A percentile compares a stretch with the other conserved stretches of the same genome.
These are phyloP conservation scores for Graphiopsis chlorocephala DNA, from an alignment of 2,329 filamentous ascomycete genomes.

Conservation along the genomic window DNA sequence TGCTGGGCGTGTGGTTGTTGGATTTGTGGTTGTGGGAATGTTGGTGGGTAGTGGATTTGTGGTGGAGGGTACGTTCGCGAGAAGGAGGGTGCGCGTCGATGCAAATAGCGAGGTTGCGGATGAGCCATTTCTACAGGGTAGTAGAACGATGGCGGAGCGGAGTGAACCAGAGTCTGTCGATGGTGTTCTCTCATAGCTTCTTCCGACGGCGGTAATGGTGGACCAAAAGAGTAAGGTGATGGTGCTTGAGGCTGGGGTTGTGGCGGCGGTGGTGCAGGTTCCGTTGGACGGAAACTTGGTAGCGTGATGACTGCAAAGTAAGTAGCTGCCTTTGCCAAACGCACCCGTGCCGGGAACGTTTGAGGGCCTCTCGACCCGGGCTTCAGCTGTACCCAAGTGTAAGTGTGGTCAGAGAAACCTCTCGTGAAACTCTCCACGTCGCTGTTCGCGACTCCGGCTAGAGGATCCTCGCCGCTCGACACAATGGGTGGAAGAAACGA, in stretches of 20 bases:
- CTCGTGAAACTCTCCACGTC: conserved; percentile 46
- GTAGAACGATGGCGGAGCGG: conserved; percentile 22
- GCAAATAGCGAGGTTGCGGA: conserved; percentile 18
- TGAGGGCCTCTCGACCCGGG: conserved; percentile 33
- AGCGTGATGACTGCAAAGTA: conserved; percentile 47
- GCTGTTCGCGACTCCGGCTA: conserved; percentile 40
- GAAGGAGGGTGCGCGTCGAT: conserved; percentile 14
- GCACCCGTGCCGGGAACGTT: conserved; percentile 34
- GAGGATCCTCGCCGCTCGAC: conserved; percentile 43
- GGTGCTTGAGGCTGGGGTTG: background rate
- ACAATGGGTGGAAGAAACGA: conserved; percentile 50
- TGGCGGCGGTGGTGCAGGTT: conserved; percentile 14
- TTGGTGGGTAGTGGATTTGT: conserved; percentile 18
- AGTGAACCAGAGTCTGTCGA: conserved; percentile 21
- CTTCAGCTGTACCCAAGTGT: conserved; percentile 39
- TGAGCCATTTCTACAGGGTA: conserved; percentile 17
- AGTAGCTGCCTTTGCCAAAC: conserved; percentile 43
- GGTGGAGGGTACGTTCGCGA: conserved; percentile 16
- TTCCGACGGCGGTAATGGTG: conserved; percentile 13
- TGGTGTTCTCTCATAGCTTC: conserved; percentile 16
- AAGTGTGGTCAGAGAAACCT: conserved; percentile 42
- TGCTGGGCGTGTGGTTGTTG: conserved; percentile 19
- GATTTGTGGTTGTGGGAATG: conserved; percentile 18
- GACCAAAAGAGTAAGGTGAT: conserved; percentile 12
- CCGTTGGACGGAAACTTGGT: conserved; percentile 31